Evolutionary conservation across 78 protist genomes (phyloP).

Genomic region (Planoprotostelium fungivorum): DNA sequence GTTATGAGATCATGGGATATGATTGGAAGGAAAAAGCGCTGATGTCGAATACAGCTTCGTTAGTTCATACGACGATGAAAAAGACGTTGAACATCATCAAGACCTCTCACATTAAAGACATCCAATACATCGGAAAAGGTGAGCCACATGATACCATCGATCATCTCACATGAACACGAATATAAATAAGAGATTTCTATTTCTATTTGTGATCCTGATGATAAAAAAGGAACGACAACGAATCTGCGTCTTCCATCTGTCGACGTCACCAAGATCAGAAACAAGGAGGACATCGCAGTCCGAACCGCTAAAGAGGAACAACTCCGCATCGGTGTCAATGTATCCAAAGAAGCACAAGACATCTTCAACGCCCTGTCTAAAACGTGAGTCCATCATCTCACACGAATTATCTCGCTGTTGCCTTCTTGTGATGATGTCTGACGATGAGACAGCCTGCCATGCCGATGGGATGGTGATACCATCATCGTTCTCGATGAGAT

Average conservation of each 20-base stretch:
- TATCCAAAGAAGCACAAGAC: background rate
- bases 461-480: background rate
- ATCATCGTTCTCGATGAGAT: background rate
- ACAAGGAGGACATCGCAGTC: background rate
- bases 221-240: background rate
- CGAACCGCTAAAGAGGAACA: background rate
- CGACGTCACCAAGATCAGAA: background rate
- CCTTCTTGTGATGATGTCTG: background rate
- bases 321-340: background rate
- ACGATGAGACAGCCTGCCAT: background rate
- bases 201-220: too few species aligned
- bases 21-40: too few species aligned
- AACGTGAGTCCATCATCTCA: background rate
- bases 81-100: background rate
- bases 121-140: background rate
- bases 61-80: background rate
- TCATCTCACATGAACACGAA: background rate
- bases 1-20: too few species aligned
- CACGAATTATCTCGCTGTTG: background rate
- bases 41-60: background rate
- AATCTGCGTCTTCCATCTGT: background rate
- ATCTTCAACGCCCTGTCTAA: background rate
- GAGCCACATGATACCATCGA: background rate
- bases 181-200: too few species aligned
- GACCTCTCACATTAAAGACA: background rate